Evolutionary conservation across 1,139 yeast species (phyloP), one percentile per base, ranked within the genome.

Genomic region (Lodderomyces parapsilosis): DNA sequence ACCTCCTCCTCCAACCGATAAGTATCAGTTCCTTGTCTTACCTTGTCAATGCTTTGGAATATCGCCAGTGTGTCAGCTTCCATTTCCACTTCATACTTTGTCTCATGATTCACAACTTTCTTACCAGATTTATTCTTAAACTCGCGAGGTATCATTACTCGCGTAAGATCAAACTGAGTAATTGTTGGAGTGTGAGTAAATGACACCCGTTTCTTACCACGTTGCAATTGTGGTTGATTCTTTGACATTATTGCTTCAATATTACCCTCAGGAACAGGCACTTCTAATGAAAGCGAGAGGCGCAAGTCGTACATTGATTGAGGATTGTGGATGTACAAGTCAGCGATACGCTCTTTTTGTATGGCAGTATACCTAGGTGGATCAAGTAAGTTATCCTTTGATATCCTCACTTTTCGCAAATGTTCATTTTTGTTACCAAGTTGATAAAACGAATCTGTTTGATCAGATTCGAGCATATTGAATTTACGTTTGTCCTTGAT

Each of bases 291-390:
- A 49, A 90, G 66, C 9, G 95, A 82, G 33, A 90, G 68, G 54
- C 96, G 74, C 50, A 85, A 71, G 60, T 90, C 97, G 57, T 83
- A 83, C 64, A 83, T 73, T 22, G 87, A 80, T 48, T 87, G 84
- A 1, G 96, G 96, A 44, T 86, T 78, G 56, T 79, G 82, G 27
- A 90, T 71, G 56, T 80, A 78, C 46, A 90, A 63, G 58, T 86
- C 90, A 2, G 87, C 78, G 8, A 89, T 66, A 43, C 93, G 74
- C 50, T 79, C 78, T 58, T 90, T 90, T 49, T 82, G 81, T 42
- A 90, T 85, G 34, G 85, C 86, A 27, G 80, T 80, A 39, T 80
- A 76, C 51, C 93, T 70, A 10, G 85, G 84, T 0, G 93, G 86
- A 42, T 71, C 73, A 37, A 78, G 68, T 35, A 57, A 49, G 47